Base-by-base conservation (phyloP, 2,329 filamentous ascomycete species). In the Teratosphaeria gauchensis region DNA sequence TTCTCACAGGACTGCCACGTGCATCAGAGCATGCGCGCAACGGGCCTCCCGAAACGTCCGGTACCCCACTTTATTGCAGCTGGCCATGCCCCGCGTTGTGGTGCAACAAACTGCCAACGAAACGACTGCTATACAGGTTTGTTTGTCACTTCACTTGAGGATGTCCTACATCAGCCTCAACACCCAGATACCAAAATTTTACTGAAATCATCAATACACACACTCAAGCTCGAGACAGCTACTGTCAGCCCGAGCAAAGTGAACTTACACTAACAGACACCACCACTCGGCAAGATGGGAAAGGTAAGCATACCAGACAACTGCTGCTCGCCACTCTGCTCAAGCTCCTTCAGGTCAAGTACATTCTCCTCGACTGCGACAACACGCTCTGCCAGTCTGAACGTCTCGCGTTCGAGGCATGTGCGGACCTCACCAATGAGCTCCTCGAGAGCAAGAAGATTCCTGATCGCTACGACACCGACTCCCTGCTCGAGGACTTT, bases 311-410 rank as follows among this genome's bases (percentile, higher is more conserved):
- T 6, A 19, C 16, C 4, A 8, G 42, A 9, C 16, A 48, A 19
- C 16, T 7, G 19, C 42, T n/a, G 2, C 6, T 48, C 16, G 42
- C 42, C 42, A 21, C 42, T 6, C 5, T 11, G 9, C 42, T 48
- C n/a, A 48, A n/a, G 9, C 8, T 24, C 3, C 24, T 11, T 21
- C 16, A 55, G 54, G 54, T 55, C 71, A 78, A 77, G 65, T 76
- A 78, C 71, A 76, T 79, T 69, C 76, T 80, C 63, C 76, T 80
- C 72, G 78, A 80, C 75, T 80, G 81, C 75, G 80, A 96, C 83
- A 96, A 96, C 82, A 96, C 91, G 64, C 89, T 96, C 73, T 90
- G 94, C 73, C 84, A 94, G 68, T 95, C 90, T 57, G 92, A 96
- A 79, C 86, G 89, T 70, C 82, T 95, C 67, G 91, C 91, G 72